These are phyloP conservation scores for Fusarium sp. DNA, from an alignment of 2,329 filamentous ascomycete species.

Conservation along the genomic window DNA sequence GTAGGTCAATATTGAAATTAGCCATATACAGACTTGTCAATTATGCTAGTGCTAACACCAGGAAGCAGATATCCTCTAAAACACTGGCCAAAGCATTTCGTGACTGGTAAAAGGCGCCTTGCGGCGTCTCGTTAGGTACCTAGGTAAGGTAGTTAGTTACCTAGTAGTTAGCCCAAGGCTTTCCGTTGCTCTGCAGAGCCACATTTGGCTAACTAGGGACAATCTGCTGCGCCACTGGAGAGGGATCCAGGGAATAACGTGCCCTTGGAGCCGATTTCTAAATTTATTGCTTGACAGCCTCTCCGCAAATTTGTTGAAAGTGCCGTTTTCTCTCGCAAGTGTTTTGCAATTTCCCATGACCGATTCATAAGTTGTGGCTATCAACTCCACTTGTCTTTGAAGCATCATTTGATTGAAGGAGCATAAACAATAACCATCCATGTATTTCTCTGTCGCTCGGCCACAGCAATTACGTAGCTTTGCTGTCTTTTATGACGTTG, in stretches of 20 bases:
- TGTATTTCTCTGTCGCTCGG: neutral
- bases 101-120: neutral
- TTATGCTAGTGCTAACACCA: constrained; percentile 7
- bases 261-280: constrained; percentile 2
- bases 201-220: neutral
- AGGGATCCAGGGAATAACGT: constrained; percentile 23
- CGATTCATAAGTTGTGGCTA: no score
- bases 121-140: no score
- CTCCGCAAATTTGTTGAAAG: constrained; percentile 3
- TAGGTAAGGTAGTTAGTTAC: no score
- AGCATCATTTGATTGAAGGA: no score
- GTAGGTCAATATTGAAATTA: neutral
- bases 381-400: no score
- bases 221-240: constrained; percentile 32
- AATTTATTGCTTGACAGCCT: constrained; percentile 13
- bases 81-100: neutral
- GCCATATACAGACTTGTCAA: neutral
- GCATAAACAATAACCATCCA: neutral
- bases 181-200: constrained; percentile 7
- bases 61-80: constrained; percentile 3
- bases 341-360: no score
- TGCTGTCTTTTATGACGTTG: constrained; percentile 19
- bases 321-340: neutral
- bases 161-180: constrained; percentile 1
- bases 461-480: constrained; percentile 19